A percentile compares a stretch with the other conserved stretches of the same genome.
These are phyloP conservation scores for Tylopilus vinaceipallidus DNA, from an alignment of 768 basidiomycete genomes.

Conservation along the genomic window DNA sequence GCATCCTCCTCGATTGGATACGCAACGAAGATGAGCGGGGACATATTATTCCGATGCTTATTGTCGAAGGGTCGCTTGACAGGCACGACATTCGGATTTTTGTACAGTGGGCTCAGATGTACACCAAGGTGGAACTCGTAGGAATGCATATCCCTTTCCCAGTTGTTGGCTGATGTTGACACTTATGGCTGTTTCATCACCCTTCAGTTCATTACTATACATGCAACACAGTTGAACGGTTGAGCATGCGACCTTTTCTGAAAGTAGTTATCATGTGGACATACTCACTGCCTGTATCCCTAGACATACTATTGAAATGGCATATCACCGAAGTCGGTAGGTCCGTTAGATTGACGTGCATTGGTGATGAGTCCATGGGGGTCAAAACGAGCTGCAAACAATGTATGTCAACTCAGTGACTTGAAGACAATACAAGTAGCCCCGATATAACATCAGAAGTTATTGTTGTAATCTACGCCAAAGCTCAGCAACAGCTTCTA, in stretches of 20 bases:
- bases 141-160: background rate
- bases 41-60: conserved; percentile 10
- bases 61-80: conserved; percentile 19
- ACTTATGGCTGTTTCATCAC: background rate
- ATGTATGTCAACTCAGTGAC: background rate
- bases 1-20: conserved; percentile 23
- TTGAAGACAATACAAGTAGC: no score
- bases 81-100: conserved; percentile 17
- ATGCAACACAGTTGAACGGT: no score
- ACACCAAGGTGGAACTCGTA: conserved; percentile 18
- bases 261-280: background rate
- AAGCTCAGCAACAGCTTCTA: conserved; percentile 89
- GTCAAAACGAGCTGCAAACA: background rate
- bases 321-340: background rate
- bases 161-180: background rate
- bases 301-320: background rate
- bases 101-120: conserved; percentile 6
- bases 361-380: background rate
- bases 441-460: conserved; percentile 32
- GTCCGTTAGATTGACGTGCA: background rate
- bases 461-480: conserved; percentile 54
- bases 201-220: background rate
- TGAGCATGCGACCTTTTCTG: background rate
- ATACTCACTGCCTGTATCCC: conserved; percentile 2
- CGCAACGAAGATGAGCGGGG: conserved; percentile 10